Evolutionary conservation across 179 eudicot genomes (phyloP), one percentile per base, ranked within the genome.

Genomic region (Silene coronaria): DNA sequence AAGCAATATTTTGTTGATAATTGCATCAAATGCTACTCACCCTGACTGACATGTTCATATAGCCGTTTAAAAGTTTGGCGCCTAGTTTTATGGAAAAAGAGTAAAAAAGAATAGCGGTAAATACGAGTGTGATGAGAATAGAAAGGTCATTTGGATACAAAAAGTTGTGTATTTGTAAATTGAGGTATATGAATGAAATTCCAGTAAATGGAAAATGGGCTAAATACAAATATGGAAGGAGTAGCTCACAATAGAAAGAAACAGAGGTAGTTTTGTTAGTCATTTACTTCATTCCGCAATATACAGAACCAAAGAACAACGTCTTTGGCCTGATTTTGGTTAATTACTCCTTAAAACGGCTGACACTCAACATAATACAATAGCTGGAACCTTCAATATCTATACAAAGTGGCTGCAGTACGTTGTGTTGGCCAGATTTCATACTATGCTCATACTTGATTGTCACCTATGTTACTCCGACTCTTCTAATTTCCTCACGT

Each of bases 401-500:
- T 51, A 5, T 51, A 51, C 57, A 51, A 38, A 13, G 57, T 17
- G 3, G 19, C 16, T 19, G 57, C 19, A 51, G 4, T 16, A 17
- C 6, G 19, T 13, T 51, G 57, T 51, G 46, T 38, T 9, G 46
- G 46, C 46, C 12, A 8, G 46, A 38, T 38, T 38, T 38, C 38
- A 17, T 21, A 17, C 65, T 19, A 24, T 53, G 24, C 53, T 51
- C 67, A n/a, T 28, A 75, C 64, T 69, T 74, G 74, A 79, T 68
- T 42, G 5, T 58, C 24, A 58, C 62, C 74, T n/a, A n/a, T n/a
- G n/a, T n/a, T n/a, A n/a, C n/a, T n/a, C n/a, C n/a, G n/a, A n/a
- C n/a, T n/a, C n/a, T n/a, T n/a, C n/a, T n/a, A n/a, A n/a, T n/a
- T n/a, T n/a, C n/a, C n/a, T n/a, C n/a, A n/a, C n/a, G n/a, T n/a